A percentile compares a stretch with the other conserved stretches of the same genome.
phyloP scores from a whole-genome alignment of 257 asterid species.

The Osmanthus fragrans region DNA sequence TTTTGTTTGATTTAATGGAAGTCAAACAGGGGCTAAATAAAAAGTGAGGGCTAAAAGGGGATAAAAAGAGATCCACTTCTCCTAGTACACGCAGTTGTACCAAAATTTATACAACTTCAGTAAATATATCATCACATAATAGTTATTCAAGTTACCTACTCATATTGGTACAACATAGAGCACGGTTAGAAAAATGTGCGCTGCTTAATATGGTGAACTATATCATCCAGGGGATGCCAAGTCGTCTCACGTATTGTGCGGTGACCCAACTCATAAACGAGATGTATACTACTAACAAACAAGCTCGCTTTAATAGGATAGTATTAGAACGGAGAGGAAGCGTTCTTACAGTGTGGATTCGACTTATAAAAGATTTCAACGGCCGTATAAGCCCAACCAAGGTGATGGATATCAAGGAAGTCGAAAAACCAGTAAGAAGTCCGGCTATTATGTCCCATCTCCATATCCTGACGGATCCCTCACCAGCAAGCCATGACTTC shows the following conservation, averaged over 20 bases:
- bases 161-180: conserved; percentile 32
- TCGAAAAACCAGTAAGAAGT: conserved; percentile 52
- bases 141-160: neutral
- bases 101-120: neutral
- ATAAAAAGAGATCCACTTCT: neutral
- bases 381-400: conserved; percentile 44
- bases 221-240: conserved; percentile 54
- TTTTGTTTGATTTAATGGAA: too few species aligned
- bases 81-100: neutral
- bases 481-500: conserved; percentile 46
- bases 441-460: conserved; percentile 78
- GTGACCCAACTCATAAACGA: conserved; percentile 83
- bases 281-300: conserved; percentile 68
- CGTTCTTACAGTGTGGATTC: conserved; percentile 33
- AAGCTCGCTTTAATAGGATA: conserved; percentile 49
- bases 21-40: too few species aligned
- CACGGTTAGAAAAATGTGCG: conserved; percentile 39
- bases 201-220: conserved; percentile 32
- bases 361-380: conserved; percentile 37
- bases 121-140: neutral
- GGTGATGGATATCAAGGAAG: conserved; percentile 53
- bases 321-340: conserved; percentile 27
- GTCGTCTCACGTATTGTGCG: conserved; percentile 57
- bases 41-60: neutral
- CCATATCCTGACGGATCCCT: conserved; percentile 42